Evolutionary conservation across 208 protist genomes (phyloP).

Genomic region (Crithidia brevicula): DNA sequence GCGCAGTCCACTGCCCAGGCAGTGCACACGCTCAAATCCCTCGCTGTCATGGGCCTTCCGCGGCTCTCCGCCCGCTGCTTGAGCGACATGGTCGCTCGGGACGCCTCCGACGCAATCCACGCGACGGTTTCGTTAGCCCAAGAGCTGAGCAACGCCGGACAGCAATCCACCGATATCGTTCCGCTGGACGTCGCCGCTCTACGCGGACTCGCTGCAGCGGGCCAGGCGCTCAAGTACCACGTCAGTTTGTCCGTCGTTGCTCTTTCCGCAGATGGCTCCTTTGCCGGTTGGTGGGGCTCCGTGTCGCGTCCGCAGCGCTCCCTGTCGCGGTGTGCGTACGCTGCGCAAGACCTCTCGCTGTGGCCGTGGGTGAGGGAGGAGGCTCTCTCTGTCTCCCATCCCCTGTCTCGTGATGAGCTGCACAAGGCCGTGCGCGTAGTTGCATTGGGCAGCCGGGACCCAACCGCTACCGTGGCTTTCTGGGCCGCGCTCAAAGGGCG

Average conservation of each 20-base stretch:
- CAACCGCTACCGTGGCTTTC: background rate
- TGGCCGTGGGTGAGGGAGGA: conserved; percentile 19
- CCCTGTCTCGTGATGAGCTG: background rate
- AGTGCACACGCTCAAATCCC: conserved; percentile 29
- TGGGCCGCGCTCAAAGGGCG: background rate
- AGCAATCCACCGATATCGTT: background rate
- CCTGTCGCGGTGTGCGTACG: conserved; percentile 2
- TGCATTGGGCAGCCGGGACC: conserved; percentile 15
- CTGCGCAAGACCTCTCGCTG: conserved; percentile 3
- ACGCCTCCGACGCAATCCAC: conserved; percentile 5
- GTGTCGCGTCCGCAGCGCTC: background rate
- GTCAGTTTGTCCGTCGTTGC: conserved; percentile 2
- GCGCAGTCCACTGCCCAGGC: conserved; percentile 17
- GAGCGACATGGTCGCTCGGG: conserved; percentile 22
- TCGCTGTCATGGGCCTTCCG: conserved; percentile 38
- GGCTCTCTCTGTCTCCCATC: background rate
- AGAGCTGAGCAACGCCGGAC: background rate
- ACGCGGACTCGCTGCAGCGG: conserved; percentile 1
- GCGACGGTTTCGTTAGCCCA: conserved; percentile 1
- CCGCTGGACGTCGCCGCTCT: conserved; percentile 13
- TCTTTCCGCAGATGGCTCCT: background rate
- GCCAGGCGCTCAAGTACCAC: conserved; percentile 2
- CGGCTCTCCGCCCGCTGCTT: conserved; percentile 24
- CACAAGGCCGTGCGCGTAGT: conserved; percentile 26
- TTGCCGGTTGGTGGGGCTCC: conserved; percentile 9